Percentiles rank a stretch among this genome's conserved stretches.
These are phyloP conservation scores for Xylariaceae sp. DNA, from an alignment of 2,329 filamentous ascomycete species.

Conservation along the genomic window DNA sequence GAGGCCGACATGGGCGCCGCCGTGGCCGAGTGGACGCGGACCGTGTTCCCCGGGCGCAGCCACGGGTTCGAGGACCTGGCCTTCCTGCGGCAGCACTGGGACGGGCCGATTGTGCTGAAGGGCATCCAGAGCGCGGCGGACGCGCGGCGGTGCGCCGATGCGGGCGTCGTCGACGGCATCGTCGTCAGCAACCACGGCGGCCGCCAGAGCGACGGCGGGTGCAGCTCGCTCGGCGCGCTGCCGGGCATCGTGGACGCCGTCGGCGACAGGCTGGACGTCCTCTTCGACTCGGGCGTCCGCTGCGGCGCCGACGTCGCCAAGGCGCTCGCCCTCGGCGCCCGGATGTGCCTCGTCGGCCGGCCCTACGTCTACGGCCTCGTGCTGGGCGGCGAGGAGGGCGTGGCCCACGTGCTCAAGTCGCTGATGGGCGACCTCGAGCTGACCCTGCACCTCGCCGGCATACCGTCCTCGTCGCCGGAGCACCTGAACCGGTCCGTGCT, in stretches of 20 bases:
- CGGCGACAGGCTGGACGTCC: constrained; percentile 48
- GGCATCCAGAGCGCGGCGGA: constrained; percentile 26
- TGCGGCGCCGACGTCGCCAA: constrained; percentile 54
- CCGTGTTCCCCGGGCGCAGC: constrained; percentile 18
- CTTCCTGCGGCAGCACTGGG: constrained; percentile 20
- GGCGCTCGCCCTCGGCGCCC: constrained; percentile 49
- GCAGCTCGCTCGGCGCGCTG: constrained; percentile 47
- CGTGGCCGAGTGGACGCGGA: constrained; percentile 21
- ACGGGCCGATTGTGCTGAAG: constrained; percentile 25
- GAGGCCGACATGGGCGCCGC: constrained; percentile 16
- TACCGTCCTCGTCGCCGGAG: constrained; percentile 11
- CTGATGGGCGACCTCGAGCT: constrained; percentile 20
- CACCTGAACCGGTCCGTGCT: constrained; percentile 13
- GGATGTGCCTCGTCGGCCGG: constrained; percentile 50
- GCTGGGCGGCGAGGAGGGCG: constrained; percentile 20
- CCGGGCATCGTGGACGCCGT: constrained; percentile 55
- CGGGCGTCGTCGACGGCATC: constrained; percentile 28
- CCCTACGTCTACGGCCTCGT: constrained; percentile 44
- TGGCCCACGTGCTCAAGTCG: constrained; percentile 18
- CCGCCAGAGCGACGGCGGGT: constrained; percentile 48
- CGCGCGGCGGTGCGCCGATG: constrained; percentile 13
- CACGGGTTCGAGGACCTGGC: constrained; percentile 19
- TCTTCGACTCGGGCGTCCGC: constrained; percentile 55
- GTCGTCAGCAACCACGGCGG: constrained; percentile 52
- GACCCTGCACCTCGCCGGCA: constrained; percentile 20